Conservation (phyloP, 345 rosid species). For the Angophora floribunda region DNA sequence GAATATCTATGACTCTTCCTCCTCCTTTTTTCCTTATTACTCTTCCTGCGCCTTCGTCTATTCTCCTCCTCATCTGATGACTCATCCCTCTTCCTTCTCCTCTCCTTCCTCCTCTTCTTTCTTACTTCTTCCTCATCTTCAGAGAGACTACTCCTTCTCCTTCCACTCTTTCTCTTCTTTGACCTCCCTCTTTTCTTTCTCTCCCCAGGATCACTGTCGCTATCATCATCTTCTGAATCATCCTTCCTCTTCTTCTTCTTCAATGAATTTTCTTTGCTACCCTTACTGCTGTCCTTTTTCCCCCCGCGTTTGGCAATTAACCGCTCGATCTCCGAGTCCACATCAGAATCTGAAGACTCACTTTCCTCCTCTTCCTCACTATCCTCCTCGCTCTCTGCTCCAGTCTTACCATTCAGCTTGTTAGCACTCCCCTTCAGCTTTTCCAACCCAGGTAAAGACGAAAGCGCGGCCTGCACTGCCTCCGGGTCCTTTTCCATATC, state of each 20-base stretch:
- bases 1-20: conserved; percentile 30
- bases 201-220: conserved; percentile 42
- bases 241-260: conserved; percentile 21
- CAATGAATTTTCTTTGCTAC: conserved; percentile 17
- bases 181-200: conserved; percentile 75
- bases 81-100: conserved; percentile 49
- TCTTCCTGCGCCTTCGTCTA: conserved; percentile 16
- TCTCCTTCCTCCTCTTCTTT: conserved; percentile 54
- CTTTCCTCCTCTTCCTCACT: conserved; percentile 70
- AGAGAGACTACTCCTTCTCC: conserved; percentile 38
- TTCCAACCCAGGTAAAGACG: conserved; percentile 54
- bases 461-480: conserved; percentile 43
- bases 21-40: conserved; percentile 33
- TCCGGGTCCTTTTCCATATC: conserved; percentile 65
- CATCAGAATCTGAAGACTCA: conserved; percentile 80
- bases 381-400: conserved; percentile 27
- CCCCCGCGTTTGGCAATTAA: conserved; percentile 73
- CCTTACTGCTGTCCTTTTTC: conserved; percentile 29
- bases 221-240: conserved; percentile 32
- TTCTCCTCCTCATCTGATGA: conserved; percentile 28
- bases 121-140: conserved; percentile 45
- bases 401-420: conserved; percentile 32
- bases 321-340: conserved; percentile 84
- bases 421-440: conserved; percentile 49
- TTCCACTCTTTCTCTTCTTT: conserved; percentile 62